Percentiles rank a stretch among this genome's conserved stretches.
phyloP scores from a whole-genome alignment of 2,329 filamentous ascomycete genomes.

The Herpomyces periplanetae region DNA sequence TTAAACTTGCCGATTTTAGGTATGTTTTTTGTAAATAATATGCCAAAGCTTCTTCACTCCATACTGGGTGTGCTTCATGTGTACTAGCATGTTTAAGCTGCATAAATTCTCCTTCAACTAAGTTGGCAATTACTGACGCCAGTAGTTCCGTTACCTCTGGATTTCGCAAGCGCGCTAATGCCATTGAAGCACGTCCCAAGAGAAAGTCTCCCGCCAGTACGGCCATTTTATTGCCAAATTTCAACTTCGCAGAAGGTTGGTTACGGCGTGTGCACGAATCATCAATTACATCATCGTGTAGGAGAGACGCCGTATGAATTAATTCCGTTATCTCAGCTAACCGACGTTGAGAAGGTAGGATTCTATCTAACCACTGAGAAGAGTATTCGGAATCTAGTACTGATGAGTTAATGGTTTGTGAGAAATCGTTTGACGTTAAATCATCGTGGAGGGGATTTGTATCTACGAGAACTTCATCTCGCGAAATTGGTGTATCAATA shows the following conservation, averaged over 20 bases:
- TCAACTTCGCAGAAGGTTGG: slow-evolving; percentile 52
- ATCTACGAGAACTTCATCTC: slow-evolving; percentile 25
- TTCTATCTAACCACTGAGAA: slow-evolving; percentile 14
- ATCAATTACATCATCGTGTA: slow-evolving; percentile 95
- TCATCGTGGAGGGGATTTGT: slow-evolving; percentile 26
- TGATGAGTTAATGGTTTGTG: too few species aligned
- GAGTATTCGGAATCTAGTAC: slow-evolving; percentile 3
- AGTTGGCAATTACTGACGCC: slow-evolving; percentile 79
- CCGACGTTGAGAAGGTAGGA: slow-evolving; percentile 65
- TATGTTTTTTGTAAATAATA: slow-evolving; percentile 98
- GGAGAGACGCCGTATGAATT: slow-evolving; percentile 76
- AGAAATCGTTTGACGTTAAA: slow-evolving; percentile 13
- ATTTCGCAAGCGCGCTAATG: slow-evolving; percentile 53
- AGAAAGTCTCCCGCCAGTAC: slow-evolving; percentile 90
- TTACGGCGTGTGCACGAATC: slow-evolving; percentile 51
- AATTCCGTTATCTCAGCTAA: slow-evolving; percentile 87
- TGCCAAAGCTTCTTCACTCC: slow-evolving; percentile 50
- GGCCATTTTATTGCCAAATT: slow-evolving; percentile 97
- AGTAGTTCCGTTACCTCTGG: slow-evolving; percentile 78
- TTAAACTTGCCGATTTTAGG: slow-evolving; percentile 72
- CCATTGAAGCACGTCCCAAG: slow-evolving; percentile 63
- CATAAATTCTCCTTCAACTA: slow-evolving; percentile 98
- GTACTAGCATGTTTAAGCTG: slow-evolving; percentile 79
- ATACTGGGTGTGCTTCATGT: slow-evolving; percentile 46
- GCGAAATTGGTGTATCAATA: slow-evolving; percentile 20